Evolutionary conservation across 192 early-diverging fungal genomes (phyloP).

Genomic region (Coemansia sp.): DNA sequence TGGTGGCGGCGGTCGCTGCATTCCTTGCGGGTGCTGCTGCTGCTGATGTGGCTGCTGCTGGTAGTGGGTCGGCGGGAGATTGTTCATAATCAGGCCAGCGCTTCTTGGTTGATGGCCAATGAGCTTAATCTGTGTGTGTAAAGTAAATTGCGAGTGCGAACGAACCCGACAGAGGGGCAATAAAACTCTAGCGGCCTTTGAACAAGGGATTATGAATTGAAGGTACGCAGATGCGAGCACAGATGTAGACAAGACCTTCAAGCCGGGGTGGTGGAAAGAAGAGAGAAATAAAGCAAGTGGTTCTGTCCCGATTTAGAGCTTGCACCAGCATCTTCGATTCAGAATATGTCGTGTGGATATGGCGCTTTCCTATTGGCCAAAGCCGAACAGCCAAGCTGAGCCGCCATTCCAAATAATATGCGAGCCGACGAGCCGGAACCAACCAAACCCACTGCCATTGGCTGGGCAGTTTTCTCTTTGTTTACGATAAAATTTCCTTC

Average conservation of each 20-base stretch:
- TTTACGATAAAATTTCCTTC: slow-evolving; percentile 2
- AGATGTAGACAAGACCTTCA: not conserved
- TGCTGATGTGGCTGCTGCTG: slow-evolving; percentile 8
- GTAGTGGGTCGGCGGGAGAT: slow-evolving; percentile 13
- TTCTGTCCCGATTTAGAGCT: not conserved
- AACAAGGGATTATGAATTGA: not conserved
- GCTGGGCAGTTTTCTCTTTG: not conserved
- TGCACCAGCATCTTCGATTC: not conserved
- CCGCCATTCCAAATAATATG: not conserved
- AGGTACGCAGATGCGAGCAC: not conserved
- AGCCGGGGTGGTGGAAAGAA: not conserved
- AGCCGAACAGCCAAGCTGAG: not conserved
- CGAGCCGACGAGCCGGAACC: not conserved
- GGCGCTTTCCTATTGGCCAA: not conserved
- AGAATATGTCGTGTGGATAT: not conserved
- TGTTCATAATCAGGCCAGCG: slow-evolving; percentile 12
- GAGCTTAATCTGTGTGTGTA: not conserved
- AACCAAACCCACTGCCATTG: not conserved
- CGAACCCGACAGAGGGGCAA: not conserved
- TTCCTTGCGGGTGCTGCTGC: slow-evolving; percentile 8
- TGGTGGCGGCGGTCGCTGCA: slow-evolving; percentile 20
- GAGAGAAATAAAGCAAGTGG: not conserved
- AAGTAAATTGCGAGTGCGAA: slow-evolving; percentile 3
- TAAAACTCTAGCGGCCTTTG: not conserved
- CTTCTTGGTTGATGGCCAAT: not conserved